Conservation (phyloP, 805 yeast species). For the Kodamaea kaohsiungensis region DNA sequence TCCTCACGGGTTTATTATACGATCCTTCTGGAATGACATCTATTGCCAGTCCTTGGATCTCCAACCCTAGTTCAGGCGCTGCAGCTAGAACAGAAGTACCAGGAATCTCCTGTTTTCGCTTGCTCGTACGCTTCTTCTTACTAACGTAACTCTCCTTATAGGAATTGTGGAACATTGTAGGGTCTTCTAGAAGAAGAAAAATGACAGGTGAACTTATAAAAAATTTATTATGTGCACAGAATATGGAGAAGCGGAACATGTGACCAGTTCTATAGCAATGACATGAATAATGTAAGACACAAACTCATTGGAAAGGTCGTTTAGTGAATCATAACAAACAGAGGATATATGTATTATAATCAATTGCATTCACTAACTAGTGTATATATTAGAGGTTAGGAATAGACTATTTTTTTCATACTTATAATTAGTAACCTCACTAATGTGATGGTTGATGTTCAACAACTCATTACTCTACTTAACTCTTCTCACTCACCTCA, state of each 20-base stretch:
- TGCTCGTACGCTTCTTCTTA: conserved; percentile 1
- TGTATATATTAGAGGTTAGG: neutral
- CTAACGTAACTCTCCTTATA: conserved; percentile 9
- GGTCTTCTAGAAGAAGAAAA: neutral
- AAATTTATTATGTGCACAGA: neutral
- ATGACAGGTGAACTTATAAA: neutral
- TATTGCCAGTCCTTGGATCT: neutral
- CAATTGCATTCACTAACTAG: neutral
- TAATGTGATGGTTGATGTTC: no score
- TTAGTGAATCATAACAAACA: neutral
- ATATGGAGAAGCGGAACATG: conserved; percentile 1
- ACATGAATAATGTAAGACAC: neutral
- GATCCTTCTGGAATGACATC: neutral
- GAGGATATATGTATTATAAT: neutral
- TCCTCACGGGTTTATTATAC: neutral
- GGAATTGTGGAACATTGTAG: conserved; percentile 10
- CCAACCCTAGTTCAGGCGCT: conserved; percentile 1
- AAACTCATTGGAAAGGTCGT: neutral
- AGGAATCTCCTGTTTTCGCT: conserved; percentile 11
- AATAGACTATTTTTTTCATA: no score
- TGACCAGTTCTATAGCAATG: neutral
- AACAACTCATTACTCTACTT: no score
- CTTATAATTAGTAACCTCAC: no score
- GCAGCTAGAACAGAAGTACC: conserved; percentile 13
- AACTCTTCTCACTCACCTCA: no score